These are phyloP conservation scores for Linum tenue DNA, from an alignment of 345 rosid genomes.

Conservation along the genomic window DNA sequence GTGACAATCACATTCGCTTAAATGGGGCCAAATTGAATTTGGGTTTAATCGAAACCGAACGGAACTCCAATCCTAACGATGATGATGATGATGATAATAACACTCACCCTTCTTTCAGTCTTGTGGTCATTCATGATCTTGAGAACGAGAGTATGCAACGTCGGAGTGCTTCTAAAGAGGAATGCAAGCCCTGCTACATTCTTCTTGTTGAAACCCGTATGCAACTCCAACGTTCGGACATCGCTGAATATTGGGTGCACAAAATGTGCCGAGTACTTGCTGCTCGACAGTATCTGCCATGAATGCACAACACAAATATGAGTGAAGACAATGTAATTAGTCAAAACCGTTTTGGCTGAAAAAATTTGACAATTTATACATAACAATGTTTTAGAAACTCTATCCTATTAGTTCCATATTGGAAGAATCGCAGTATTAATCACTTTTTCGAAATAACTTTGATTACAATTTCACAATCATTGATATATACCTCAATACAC, in stretches of 20 bases:
- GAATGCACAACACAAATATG: not conserved
- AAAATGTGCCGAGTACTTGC: slow-evolving; percentile 28
- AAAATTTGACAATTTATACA: no score
- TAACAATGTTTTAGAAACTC: no score
- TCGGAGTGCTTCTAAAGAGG: slow-evolving; percentile 52
- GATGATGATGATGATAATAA: not conserved
- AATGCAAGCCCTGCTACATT: slow-evolving; percentile 45
- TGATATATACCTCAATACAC: slow-evolving; percentile 47
- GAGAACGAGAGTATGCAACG: slow-evolving; percentile 44
- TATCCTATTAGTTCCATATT: no score
- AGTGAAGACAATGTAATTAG: no score
- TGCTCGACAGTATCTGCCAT: slow-evolving; percentile 49
- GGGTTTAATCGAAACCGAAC: not conserved
- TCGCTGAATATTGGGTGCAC: slow-evolving; percentile 33
- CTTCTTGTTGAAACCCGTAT: slow-evolving; percentile 40
- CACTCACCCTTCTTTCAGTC: slow-evolving; percentile 49
- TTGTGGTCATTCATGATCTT: slow-evolving; percentile 44
- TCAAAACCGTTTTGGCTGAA: no score
- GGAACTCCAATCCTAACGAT: no score
- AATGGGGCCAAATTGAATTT: no score
- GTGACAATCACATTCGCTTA: no score
- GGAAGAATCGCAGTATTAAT: no score
- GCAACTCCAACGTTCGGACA: slow-evolving; percentile 47
- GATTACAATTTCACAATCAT: not conserved
- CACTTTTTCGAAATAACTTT: not conserved